Evolutionary conservation across 2,329 filamentous ascomycete species (phyloP).

Genomic region (Epichloe baconii): DNA sequence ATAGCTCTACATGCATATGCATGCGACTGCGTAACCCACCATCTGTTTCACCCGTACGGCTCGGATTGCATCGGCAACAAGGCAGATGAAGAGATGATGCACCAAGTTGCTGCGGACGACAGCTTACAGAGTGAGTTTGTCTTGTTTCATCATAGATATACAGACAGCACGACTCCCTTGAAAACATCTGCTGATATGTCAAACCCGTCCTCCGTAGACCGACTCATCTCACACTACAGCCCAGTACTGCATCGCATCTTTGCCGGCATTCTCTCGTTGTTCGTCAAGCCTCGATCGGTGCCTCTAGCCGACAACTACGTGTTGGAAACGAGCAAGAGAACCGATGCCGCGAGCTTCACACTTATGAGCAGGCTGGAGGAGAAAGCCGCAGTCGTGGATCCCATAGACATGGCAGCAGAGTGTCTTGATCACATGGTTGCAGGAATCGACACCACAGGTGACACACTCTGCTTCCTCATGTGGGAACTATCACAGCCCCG

Average conservation of each 20-base stretch:
- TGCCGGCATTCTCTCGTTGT: conserved; percentile 30
- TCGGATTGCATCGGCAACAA: conserved; percentile 42
- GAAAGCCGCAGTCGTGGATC: conserved; percentile 32
- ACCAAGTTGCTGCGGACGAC: conserved; percentile 53
- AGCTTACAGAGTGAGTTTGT: conserved; percentile 45
- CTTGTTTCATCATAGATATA: not conserved
- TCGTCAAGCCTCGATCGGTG: conserved; percentile 41
- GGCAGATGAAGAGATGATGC: conserved; percentile 52
- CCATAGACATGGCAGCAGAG: conserved; percentile 49
- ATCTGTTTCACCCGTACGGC: conserved; percentile 55
- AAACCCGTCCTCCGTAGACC: conserved; percentile 28
- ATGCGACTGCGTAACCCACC: conserved; percentile 55
- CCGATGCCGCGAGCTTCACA: conserved; percentile 38
- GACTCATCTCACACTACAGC: conserved; percentile 43
- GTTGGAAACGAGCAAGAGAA: conserved; percentile 33
- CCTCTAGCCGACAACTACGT: conserved; percentile 49
- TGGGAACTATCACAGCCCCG: conserved; percentile 53
- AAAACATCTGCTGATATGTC: not conserved
- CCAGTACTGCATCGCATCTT: conserved; percentile 37
- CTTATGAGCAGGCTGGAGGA: conserved; percentile 45
- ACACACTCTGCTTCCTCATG: conserved; percentile 58
- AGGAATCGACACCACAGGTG: conserved; percentile 59
- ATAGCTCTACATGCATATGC: conserved; percentile 49
- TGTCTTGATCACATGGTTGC: conserved; percentile 61
- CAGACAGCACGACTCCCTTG: not conserved